phyloP scores from a whole-genome alignment of 257 asterid species.

The Solanum chmielewskii region DNA sequence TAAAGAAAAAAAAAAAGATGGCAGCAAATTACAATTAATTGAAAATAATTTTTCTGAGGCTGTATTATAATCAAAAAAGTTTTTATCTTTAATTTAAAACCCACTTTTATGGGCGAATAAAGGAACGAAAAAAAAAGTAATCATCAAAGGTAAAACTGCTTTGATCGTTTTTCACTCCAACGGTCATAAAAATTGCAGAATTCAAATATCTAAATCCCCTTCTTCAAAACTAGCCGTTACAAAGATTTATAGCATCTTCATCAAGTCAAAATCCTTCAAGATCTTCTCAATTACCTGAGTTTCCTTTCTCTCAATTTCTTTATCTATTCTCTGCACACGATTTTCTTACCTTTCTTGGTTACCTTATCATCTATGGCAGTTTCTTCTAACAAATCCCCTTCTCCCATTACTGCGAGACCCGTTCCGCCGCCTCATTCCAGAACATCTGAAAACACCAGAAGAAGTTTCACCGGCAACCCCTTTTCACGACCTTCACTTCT shows the following conservation, averaged over 20 bases:
- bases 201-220: slow-evolving; percentile 9
- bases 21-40: too few relatives aligned
- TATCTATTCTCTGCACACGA: not conserved
- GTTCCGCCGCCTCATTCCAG: slow-evolving; percentile 16
- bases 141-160: not conserved
- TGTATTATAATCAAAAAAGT: not conserved
- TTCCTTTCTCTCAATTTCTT: slow-evolving; percentile 15
- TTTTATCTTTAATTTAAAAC: not conserved
- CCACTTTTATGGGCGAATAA: too few relatives aligned
- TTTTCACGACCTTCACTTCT: slow-evolving; percentile 38
- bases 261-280: slow-evolving; percentile 13
- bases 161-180: slow-evolving; percentile 10
- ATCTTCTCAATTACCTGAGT: slow-evolving; percentile 5
- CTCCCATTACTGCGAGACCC: slow-evolving; percentile 50
- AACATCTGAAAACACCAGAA: slow-evolving; percentile 35
- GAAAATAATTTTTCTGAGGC: too few relatives aligned
- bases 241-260: slow-evolving; percentile 9
- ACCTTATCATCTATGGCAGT: slow-evolving; percentile 32
- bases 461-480: slow-evolving; percentile 45
- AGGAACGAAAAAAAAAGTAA: not conserved
- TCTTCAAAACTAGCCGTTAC: slow-evolving; percentile 62
- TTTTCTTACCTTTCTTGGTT: not conserved
- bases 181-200: slow-evolving; percentile 36
- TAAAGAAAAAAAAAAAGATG: too few relatives aligned
- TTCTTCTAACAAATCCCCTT: slow-evolving; percentile 55